phyloP scores from a whole-genome alignment of 2,329 filamentous ascomycete genomes.

The Plenodomus lindquistii region DNA sequence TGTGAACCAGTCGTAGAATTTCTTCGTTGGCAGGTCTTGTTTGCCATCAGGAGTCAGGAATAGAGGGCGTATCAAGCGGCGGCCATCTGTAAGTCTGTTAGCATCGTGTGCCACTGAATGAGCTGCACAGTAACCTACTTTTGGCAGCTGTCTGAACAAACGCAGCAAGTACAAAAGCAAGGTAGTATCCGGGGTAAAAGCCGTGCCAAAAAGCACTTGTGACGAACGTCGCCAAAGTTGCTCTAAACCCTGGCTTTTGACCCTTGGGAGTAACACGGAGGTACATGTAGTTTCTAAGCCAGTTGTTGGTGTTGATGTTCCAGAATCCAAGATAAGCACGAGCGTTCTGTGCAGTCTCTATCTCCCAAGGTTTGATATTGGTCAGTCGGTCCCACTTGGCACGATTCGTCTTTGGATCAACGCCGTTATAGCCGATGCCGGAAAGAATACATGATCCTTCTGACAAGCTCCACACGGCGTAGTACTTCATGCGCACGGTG shows the following conservation, averaged over 20 bases:
- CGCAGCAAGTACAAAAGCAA: conserved; percentile 85
- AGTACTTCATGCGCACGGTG: conserved; percentile 87
- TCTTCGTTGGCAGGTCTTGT: conserved; percentile 63
- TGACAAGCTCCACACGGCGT: conserved; percentile 90
- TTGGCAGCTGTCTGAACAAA: conserved; percentile 94
- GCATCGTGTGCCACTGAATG: not conserved
- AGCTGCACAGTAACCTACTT: conserved; percentile 62
- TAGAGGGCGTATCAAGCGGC: conserved; percentile 87
- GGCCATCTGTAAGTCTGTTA: conserved; percentile 66
- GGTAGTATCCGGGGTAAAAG: conserved; percentile 95
- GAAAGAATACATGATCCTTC: conserved; percentile 94
- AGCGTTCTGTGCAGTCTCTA: conserved; percentile 93
- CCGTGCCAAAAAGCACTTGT: conserved; percentile 98
- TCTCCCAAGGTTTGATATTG: conserved; percentile 83
- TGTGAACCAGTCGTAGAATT: conserved; percentile 81
- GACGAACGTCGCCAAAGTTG: conserved; percentile 88
- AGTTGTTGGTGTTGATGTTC: conserved; percentile 99
- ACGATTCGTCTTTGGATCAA: conserved; percentile 82
- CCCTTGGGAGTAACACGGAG: conserved; percentile 91
- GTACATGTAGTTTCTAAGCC: conserved; percentile 95
- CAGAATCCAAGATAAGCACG: conserved; percentile 87
- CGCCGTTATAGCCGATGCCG: conserved; percentile 90
- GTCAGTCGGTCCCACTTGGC: conserved; percentile 88
- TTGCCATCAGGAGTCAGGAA: conserved; percentile 80
- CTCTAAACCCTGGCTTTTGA: conserved; percentile 94